Percentiles rank a stretch among this genome's conserved stretches.
These are phyloP conservation scores for Aspergillus egyptiacus DNA, from an alignment of 495 filamentous ascomycete genomes.

Conservation along the genomic window DNA sequence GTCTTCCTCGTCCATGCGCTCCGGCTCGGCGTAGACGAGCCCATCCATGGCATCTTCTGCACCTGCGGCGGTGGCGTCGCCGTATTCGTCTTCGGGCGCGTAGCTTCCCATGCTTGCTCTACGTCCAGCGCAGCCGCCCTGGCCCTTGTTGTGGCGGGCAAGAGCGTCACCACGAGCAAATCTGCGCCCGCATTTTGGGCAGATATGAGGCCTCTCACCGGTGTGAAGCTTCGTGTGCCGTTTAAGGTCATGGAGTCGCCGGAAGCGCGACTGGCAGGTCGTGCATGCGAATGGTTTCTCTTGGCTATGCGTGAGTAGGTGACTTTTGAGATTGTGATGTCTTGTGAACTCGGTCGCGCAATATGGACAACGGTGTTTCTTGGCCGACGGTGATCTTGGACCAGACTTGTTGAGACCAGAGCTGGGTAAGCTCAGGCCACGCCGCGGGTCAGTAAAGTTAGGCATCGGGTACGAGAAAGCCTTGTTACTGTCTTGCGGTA, in stretches of 20 bases:
- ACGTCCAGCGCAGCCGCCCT: conserved; percentile 89
- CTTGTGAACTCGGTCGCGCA: conserved; percentile 95
- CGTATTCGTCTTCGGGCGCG: conserved; percentile 69
- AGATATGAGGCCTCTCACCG: conserved; percentile 90
- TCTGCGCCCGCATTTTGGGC: conserved; percentile 84
- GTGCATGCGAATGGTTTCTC: conserved; percentile 94
- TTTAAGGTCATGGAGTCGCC: conserved; percentile 91
- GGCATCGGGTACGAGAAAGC: conserved; percentile 51
- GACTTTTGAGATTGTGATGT: conserved; percentile 98
- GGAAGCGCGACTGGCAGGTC: conserved; percentile 83
- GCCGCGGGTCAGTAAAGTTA: conserved; percentile 43
- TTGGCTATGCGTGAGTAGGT: conserved; percentile 95
- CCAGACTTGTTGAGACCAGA: conserved; percentile 56
- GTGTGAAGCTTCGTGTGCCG: conserved; percentile 95
- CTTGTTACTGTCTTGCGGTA: conserved; percentile 45
- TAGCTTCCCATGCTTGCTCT: conserved; percentile 83
- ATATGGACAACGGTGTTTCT: conserved; percentile 94
- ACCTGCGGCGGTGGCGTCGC: conserved; percentile 40
- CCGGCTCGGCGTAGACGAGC: conserved; percentile 57
- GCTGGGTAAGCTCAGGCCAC: conserved; percentile 73
- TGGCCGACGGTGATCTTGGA: conserved; percentile 65
- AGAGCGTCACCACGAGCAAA: conserved; percentile 95
- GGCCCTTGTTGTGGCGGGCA: conserved; percentile 91
- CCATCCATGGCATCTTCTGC: conserved; percentile 75
- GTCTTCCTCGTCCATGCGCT: conserved; percentile 62